phyloP scores from a whole-genome alignment of 805 yeast species.

The Wickerhamiella occidentalis region DNA sequence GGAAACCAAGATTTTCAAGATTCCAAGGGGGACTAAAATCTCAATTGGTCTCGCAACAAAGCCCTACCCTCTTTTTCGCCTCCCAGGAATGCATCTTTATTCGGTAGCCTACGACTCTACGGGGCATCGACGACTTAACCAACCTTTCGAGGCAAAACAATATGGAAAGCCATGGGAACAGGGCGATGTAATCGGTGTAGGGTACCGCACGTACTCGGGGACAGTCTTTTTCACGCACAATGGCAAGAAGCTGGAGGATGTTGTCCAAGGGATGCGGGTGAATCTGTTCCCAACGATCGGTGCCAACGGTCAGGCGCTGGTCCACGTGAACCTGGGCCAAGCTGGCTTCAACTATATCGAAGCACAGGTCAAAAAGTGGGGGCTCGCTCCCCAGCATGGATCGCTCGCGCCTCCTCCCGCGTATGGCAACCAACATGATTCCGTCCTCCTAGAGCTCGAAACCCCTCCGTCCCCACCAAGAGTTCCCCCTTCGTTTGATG shows the following conservation, averaged over 20 bases:
- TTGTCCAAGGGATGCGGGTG: slow-evolving; percentile 56
- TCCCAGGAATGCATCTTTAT: slow-evolving; percentile 83
- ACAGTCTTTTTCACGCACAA: slow-evolving; percentile 88
- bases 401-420: slow-evolving; percentile 88
- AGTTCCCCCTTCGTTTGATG: slow-evolving; percentile 10
- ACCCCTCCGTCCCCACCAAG: slow-evolving; percentile 7
- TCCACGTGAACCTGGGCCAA: slow-evolving; percentile 86
- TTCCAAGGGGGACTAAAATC: slow-evolving; percentile 37
- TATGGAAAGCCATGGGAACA: slow-evolving; percentile 41
- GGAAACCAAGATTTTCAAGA: slow-evolving; percentile 72
- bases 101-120: slow-evolving; percentile 80
- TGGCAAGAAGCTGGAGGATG: slow-evolving; percentile 80
- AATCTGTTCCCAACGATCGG: slow-evolving; percentile 84
- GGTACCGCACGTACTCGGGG: slow-evolving; percentile 71
- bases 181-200: slow-evolving; percentile 91
- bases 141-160: slow-evolving; percentile 45
- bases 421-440: slow-evolving; percentile 67
- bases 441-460: slow-evolving; percentile 50
- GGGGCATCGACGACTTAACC: slow-evolving; percentile 69
- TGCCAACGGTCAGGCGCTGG: slow-evolving; percentile 62
- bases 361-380: slow-evolving; percentile 91
- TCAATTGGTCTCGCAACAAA: slow-evolving; percentile 72
- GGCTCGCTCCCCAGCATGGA: slow-evolving; percentile 84
- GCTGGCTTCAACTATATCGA: slow-evolving; percentile 82
- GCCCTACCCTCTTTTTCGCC: slow-evolving; percentile 87